These are phyloP conservation scores for Neolentinus lepideus DNA, from an alignment of 1,284 basidiomycete genomes.

Conservation along the genomic window DNA sequence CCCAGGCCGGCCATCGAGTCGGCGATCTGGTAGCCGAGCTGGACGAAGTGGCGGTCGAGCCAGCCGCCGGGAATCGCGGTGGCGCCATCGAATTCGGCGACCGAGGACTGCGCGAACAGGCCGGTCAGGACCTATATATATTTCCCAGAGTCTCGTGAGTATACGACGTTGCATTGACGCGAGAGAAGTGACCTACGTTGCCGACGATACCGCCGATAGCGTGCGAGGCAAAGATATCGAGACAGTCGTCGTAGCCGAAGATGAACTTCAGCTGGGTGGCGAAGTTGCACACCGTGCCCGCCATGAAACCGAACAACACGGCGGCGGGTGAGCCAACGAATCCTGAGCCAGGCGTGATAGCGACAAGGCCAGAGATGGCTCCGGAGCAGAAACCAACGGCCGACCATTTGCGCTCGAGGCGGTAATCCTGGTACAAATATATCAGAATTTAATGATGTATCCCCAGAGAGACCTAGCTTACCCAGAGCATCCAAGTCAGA, in stretches of 20 bases:
- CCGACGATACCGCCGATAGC: conserved; percentile 86
- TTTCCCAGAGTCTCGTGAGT: not conserved
- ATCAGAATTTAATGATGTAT: not conserved
- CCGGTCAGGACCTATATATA: conserved; percentile 48
- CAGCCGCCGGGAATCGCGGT: conserved; percentile 78
- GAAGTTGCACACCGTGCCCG: conserved; percentile 86
- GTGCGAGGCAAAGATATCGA: conserved; percentile 92
- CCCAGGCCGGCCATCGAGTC: conserved; percentile 68
- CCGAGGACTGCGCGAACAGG: conserved; percentile 82
- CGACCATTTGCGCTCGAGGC: conserved; percentile 90
- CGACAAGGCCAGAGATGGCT: conserved; percentile 84
- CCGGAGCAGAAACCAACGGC: conserved; percentile 96
- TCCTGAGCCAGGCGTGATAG: conserved; percentile 89
- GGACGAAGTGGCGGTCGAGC: conserved; percentile 81
- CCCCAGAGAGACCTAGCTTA: conserved; percentile 11
- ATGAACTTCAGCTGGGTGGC: conserved; percentile 90
- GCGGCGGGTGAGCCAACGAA: conserved; percentile 81
- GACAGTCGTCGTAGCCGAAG: conserved; percentile 67
- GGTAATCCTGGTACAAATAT: conserved; percentile 57
- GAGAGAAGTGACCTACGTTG: conserved; percentile 34
- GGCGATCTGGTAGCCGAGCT: conserved; percentile 86
- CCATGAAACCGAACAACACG: conserved; percentile 81
- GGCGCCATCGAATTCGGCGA: conserved; percentile 81
- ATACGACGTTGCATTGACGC: not conserved
- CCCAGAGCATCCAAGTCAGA: conserved; percentile 91